A percentile compares a stretch with the other conserved stretches of the same genome.
These are phyloP conservation scores for Rhizoclosmatium sp. DNA, from an alignment of 192 early-diverging fungal genomes.

Conservation along the genomic window DNA sequence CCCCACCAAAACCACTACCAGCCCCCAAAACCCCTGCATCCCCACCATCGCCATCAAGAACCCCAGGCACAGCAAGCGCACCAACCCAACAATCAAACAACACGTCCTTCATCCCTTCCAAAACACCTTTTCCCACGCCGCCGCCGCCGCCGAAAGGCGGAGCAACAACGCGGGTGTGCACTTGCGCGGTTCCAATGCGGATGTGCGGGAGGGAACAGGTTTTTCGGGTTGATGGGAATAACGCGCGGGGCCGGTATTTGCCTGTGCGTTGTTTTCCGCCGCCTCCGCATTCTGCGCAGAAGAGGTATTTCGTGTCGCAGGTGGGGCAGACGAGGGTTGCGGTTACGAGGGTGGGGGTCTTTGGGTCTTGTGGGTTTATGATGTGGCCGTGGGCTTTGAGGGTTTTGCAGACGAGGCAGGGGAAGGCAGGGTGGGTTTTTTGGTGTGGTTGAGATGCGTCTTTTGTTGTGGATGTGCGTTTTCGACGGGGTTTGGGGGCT, in stretches of 20 bases:
- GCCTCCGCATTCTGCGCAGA: slow-evolving; percentile 58
- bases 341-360: not conserved
- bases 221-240: slow-evolving; percentile 36
- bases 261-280: slow-evolving; percentile 57
- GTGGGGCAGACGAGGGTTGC: slow-evolving; percentile 34
- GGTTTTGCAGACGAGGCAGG: slow-evolving; percentile 28
- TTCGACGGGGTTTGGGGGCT: not conserved
- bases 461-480: too few species aligned
- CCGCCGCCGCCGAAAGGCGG: not conserved
- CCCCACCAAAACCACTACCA: not conserved
- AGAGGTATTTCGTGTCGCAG: slow-evolving; percentile 47
- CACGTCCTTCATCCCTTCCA: slow-evolving; percentile 18
- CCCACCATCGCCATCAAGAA: not conserved
- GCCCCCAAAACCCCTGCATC: not conserved
- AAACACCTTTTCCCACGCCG: not conserved
- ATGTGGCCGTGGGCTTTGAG: not conserved
- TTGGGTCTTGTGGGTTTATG: not conserved
- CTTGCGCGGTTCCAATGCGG: slow-evolving; percentile 38
- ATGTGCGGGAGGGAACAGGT: slow-evolving; percentile 49
- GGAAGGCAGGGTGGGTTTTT: not conserved
- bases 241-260: slow-evolving; percentile 47
- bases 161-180: not conserved
- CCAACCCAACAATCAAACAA: slow-evolving; percentile 22
- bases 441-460: not conserved
- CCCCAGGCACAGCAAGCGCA: not conserved